phyloP scores from a whole-genome alignment of 768 basidiomycete genomes.

The Kwoniella shandongensis region DNA sequence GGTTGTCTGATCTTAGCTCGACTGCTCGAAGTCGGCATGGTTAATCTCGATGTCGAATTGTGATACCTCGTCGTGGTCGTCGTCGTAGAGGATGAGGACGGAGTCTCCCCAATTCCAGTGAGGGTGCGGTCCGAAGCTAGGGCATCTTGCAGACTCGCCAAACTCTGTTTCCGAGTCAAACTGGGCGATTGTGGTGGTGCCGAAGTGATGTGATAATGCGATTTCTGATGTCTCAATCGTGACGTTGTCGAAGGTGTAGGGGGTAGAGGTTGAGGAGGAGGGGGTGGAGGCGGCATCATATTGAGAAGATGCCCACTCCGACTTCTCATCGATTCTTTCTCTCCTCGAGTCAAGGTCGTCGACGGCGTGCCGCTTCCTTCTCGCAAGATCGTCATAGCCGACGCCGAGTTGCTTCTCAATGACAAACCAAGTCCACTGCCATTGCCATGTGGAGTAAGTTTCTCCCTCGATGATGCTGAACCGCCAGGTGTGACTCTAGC shows the following conservation, averaged over 20 bases:
- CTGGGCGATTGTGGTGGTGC: slow-evolving; percentile 30
- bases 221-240: slow-evolving; percentile 49
- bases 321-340: slow-evolving; percentile 16
- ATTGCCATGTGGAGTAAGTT: neutral
- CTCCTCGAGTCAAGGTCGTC: slow-evolving; percentile 11
- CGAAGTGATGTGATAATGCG: slow-evolving; percentile 35
- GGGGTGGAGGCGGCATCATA: slow-evolving; percentile 18
- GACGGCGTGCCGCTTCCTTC: slow-evolving; percentile 8
- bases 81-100: neutral
- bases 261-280: slow-evolving; percentile 5
- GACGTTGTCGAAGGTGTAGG: slow-evolving; percentile 26
- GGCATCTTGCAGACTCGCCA: slow-evolving; percentile 43
- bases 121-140: slow-evolving; percentile 19
- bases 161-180: slow-evolving; percentile 41
- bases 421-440: slow-evolving; percentile 14
- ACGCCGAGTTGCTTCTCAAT: slow-evolving; percentile 36
- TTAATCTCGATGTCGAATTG: slow-evolving; percentile 59
- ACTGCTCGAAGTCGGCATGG: slow-evolving; percentile 76
- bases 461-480: neutral
- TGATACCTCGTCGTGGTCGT: slow-evolving; percentile 24
- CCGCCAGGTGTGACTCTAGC: slow-evolving; percentile 26
- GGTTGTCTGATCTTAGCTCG: slow-evolving; percentile 72
- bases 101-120: neutral
- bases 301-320: slow-evolving; percentile 13
- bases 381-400: slow-evolving; percentile 11